Base-by-base conservation (phyloP, 345 rosid genomes). In the Streptanthus diversifolius region DNA sequence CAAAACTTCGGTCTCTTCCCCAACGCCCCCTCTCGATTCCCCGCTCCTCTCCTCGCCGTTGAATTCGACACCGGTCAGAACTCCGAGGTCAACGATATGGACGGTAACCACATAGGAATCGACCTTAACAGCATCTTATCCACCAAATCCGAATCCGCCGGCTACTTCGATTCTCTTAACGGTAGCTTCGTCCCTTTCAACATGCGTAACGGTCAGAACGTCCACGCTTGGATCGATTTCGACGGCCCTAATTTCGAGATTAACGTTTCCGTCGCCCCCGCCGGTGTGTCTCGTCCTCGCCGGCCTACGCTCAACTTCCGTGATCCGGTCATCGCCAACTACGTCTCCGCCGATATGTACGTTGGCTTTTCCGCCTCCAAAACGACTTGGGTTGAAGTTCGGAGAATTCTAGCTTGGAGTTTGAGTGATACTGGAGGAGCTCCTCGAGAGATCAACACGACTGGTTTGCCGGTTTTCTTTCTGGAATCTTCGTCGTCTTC, bases 181-280 rank as follows among this genome's bases (percentile, higher is more conserved):
- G 90, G 86, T 4, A 79, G 71, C 19, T 83, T 90, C 36, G 84
- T 92, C 25, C 70, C 83, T 0, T 72, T 90, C 6, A 70, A 76
- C 17, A 88, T 92, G 96, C 85, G 86, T 39, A 83, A 54, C 1
- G 96, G 98, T 5, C 84, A 82, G 71, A 92, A 90, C 66, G 56
- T 92, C 8, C 91, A 53, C 5, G 98, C 96, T 12, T 92, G 98
- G 98, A 85, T 92, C 43, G 98, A 92, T 44, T 88, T 92, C 32
- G 84, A 90, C 24, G 95, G 96, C 7, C 47, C 37, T 4, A 75
- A 80, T 55, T 80, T 86, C 3, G 88, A 85, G 76, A 90, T 90
- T 45, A 92, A 92, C 79, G 91, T 92, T 2, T 72, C 92, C 0
- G 66, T 92, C 19, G 96, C 88, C 7, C 98, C 98, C 15, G 74